Conservation (phyloP, 192 early-diverging fungal genomes). For the Pilobolus umbonatus region DNA sequence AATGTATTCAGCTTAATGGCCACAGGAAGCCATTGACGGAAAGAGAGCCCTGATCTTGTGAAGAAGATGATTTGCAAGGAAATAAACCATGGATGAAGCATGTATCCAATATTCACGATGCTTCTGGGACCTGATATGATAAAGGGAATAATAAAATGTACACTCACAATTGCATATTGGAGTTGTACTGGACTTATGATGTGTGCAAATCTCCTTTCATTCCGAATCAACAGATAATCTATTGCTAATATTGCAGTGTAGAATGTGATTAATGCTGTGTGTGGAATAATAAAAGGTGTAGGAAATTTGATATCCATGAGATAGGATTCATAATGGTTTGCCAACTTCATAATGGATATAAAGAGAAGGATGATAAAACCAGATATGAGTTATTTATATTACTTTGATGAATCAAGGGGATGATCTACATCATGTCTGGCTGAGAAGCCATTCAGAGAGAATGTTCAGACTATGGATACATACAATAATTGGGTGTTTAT, state of each 20-base stretch:
- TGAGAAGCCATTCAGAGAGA: no score
- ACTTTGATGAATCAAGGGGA: no score
- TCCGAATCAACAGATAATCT: not conserved
- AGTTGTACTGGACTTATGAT: not conserved
- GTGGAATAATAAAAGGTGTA: not conserved
- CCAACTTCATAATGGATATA: no score
- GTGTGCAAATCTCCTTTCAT: not conserved
- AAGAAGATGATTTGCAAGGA: not conserved
- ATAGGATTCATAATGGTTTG: no score
- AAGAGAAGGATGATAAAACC: no score
- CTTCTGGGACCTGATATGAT: not conserved
- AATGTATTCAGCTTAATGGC: not conserved
- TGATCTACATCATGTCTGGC: no score
- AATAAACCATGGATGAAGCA: constrained; percentile 8
- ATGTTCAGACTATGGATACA: no score
- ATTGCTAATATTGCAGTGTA: not conserved
- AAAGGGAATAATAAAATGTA: constrained; percentile 1
- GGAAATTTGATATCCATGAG: not conserved
- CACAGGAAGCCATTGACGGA: not conserved
- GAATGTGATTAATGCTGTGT: not conserved
- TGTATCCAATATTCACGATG: constrained; percentile 5
- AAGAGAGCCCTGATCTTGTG: not conserved
- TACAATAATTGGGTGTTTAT: no score
- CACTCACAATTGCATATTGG: not conserved
- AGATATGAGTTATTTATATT: no score